phyloP scores from a whole-genome alignment of 2,329 filamentous ascomycete genomes.

The Passalora sequoiae region DNA sequence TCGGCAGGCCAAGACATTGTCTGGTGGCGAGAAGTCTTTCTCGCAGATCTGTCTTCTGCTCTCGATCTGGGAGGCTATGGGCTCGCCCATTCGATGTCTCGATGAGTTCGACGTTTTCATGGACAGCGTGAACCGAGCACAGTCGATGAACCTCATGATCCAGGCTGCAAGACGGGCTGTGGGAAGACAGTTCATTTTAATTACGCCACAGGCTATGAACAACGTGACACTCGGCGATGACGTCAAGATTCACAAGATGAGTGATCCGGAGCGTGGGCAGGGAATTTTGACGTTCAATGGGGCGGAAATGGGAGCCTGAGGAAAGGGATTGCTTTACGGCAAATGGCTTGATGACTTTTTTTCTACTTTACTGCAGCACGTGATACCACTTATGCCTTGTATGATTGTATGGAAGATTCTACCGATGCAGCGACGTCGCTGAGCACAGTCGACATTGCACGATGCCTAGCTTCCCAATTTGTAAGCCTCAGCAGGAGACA shows the following conservation, averaged over 20 bases:
- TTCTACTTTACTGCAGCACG: too few relatives aligned
- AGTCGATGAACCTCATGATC: constrained; percentile 92
- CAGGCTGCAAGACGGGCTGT: constrained; percentile 76
- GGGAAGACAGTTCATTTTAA: constrained; percentile 92
- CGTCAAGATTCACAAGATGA: constrained; percentile 66
- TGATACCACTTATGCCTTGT: too few relatives aligned
- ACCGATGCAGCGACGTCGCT: too few relatives aligned
- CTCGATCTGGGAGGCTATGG: constrained; percentile 96
- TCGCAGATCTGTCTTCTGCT: constrained; percentile 91
- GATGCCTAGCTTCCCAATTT: too few relatives aligned
- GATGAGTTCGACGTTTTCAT: constrained; percentile 99
- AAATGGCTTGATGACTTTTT: too few relatives aligned
- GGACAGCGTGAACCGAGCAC: constrained; percentile 91
- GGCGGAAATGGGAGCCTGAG: too few relatives aligned
- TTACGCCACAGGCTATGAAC: constrained; percentile 81
- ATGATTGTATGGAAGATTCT: too few relatives aligned
- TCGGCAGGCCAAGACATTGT: constrained; percentile 83
- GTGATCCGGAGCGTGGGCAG: constrained; percentile 25
- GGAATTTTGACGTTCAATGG: background rate
- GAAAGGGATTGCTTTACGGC: too few relatives aligned
- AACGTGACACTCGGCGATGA: constrained; percentile 58
- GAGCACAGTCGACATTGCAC: too few relatives aligned
- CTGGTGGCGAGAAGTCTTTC: constrained; percentile 95
- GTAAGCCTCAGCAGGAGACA: too few relatives aligned
- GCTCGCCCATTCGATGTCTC: constrained; percentile 85